Conservation (phyloP, 1,284 basidiomycete genomes). For the Xanthoconium separans region DNA sequence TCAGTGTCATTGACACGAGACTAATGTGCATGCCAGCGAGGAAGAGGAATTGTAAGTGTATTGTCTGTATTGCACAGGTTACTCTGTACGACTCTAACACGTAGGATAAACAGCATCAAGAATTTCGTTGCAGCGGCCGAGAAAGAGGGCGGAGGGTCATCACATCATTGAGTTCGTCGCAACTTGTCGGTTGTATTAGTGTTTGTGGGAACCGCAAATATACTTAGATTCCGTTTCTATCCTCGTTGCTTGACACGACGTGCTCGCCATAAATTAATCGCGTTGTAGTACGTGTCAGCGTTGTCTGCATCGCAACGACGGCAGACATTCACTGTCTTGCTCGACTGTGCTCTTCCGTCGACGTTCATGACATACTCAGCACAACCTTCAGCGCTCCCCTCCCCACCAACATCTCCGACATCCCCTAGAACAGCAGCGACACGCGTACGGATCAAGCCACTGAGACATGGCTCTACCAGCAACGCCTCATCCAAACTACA, state of each 20-base stretch:
- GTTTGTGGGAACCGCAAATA: constrained; percentile 10
- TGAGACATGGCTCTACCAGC: constrained; percentile 3
- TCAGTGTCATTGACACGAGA: background rate
- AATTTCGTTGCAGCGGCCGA: constrained; percentile 78
- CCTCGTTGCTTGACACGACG: constrained; percentile 10
- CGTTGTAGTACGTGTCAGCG: background rate
- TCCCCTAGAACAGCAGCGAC: constrained; percentile 8
- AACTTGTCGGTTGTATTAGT: constrained; percentile 7
- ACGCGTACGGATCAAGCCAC: constrained; percentile 12
- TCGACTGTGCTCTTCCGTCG: background rate
- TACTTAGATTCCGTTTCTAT: background rate
- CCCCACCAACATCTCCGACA: constrained; percentile 24
- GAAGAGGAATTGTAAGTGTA: constrained; percentile 70
- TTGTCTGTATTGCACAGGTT: constrained; percentile 9
- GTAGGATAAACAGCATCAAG: constrained; percentile 64
- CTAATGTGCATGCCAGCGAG: constrained; percentile 43
- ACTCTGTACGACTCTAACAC: constrained; percentile 37
- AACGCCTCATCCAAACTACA: background rate
- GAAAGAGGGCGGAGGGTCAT: constrained; percentile 51
- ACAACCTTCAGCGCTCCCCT: constrained; percentile 5
- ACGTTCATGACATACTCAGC: constrained; percentile 2
- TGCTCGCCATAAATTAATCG: background rate
- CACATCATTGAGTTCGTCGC: constrained; percentile 27
- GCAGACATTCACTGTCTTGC: background rate
- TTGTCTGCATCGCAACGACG: background rate